phyloP scores from a whole-genome alignment of 2,329 filamentous ascomycete genomes.

The Capronia coronata region DNA sequence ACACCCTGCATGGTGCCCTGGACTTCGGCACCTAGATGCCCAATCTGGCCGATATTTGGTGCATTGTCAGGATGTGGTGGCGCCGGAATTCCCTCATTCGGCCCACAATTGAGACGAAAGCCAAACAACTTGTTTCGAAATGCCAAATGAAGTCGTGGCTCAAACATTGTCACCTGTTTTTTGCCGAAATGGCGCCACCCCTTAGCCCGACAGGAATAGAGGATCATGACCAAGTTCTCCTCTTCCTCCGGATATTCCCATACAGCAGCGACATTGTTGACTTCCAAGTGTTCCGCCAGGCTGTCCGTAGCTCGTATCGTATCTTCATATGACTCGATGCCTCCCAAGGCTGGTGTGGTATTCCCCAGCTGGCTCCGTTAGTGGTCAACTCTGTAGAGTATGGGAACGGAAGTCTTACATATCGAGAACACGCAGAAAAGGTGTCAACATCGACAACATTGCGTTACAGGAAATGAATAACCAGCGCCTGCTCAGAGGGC shows the following conservation, averaged over 20 bases:
- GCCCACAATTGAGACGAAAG: not conserved
- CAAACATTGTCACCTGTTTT: not conserved
- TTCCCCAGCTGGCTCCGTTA: slow-evolving; percentile 5
- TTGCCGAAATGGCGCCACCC: slow-evolving; percentile 12
- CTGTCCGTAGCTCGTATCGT: slow-evolving; percentile 4
- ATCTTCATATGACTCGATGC: slow-evolving; percentile 19
- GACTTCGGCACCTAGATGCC: not conserved
- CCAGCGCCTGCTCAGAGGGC: not conserved
- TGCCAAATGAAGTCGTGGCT: slow-evolving; percentile 13
- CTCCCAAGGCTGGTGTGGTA: slow-evolving; percentile 1
- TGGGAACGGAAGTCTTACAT: slow-evolving; percentile 2
- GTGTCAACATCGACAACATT: slow-evolving; percentile 4
- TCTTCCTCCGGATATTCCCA: slow-evolving; percentile 23
- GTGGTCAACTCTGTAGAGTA: not conserved
- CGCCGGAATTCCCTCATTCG: not conserved
- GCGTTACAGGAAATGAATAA: slow-evolving; percentile 16
- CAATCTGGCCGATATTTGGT: not conserved
- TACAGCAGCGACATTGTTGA: slow-evolving; percentile 15
- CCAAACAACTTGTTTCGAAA: slow-evolving; percentile 12
- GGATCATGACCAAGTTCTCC: slow-evolving; percentile 14
- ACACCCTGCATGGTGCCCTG: too few relatives aligned
- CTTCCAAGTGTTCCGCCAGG: slow-evolving; percentile 19
- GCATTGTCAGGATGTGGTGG: not conserved
- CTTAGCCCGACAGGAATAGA: slow-evolving; percentile 18
- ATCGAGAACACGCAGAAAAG: slow-evolving; percentile 4